phyloP scores from a whole-genome alignment of 2,329 filamentous ascomycete genomes.

The Pseudocercospora musae region DNA sequence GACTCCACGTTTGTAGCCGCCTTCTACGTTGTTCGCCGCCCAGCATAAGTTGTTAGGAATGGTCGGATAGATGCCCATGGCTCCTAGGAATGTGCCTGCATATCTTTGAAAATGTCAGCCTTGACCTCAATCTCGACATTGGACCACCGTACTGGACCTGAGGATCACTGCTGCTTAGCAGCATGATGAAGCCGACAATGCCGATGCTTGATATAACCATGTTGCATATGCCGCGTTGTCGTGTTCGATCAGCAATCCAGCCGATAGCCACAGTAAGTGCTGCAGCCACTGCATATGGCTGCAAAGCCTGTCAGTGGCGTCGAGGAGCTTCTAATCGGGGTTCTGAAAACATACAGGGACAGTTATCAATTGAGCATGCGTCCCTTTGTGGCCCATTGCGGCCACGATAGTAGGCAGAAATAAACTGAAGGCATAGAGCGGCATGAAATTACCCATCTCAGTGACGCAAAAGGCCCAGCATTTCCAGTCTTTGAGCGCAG shows the following conservation, averaged over 20 bases:
- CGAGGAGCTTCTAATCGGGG: neutral
- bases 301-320: neutral
- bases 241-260: conserved; percentile 70
- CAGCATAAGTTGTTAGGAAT: conserved; percentile 81
- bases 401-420: conserved; percentile 71
- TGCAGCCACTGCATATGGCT: conserved; percentile 68
- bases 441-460: conserved; percentile 59
- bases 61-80: conserved; percentile 31
- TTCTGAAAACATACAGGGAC: conserved; percentile 50
- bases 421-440: conserved; percentile 31
- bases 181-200: conserved; percentile 76
- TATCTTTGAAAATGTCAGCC: conserved; percentile 68
- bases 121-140: conserved; percentile 69
- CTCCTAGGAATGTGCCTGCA: conserved; percentile 15
- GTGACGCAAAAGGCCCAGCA: conserved; percentile 66
- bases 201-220: conserved; percentile 67
- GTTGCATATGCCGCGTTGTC: conserved; percentile 74
- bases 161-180: conserved; percentile 62
- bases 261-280: conserved; percentile 66
- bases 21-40: conserved; percentile 82
- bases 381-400: conserved; percentile 42
- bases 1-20: conserved; percentile 85
- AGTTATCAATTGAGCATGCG: conserved; percentile 45
- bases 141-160: conserved; percentile 61
- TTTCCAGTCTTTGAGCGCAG: conserved; percentile 70